These are phyloP conservation scores for Amphichorda felina DNA, from an alignment of 2,329 filamentous ascomycete species.

Conservation along the genomic window DNA sequence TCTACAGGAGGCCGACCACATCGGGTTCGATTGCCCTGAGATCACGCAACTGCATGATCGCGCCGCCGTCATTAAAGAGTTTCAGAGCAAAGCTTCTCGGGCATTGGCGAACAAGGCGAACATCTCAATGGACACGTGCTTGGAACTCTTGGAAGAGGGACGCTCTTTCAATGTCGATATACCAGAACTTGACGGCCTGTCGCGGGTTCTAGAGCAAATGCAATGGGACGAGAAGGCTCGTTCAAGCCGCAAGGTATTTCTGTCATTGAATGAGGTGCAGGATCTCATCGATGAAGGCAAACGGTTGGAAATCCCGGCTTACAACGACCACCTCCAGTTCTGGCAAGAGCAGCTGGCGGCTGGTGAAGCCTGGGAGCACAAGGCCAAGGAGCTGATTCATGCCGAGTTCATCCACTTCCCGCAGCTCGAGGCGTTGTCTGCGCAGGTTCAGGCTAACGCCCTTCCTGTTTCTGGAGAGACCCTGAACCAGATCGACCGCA, in stretches of 20 bases:
- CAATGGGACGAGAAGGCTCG: constrained; percentile 79
- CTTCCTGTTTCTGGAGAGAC: constrained; percentile 78
- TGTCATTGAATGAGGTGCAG: constrained; percentile 67
- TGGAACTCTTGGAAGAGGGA: constrained; percentile 83
- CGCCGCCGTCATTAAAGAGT: constrained; percentile 71
- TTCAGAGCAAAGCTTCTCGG: constrained; percentile 63
- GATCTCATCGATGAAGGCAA: constrained; percentile 68
- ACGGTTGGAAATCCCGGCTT: constrained; percentile 65
- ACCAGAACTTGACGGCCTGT: constrained; percentile 73
- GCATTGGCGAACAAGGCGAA: constrained; percentile 56
- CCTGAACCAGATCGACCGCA: constrained; percentile 72
- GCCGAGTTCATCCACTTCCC: constrained; percentile 88
- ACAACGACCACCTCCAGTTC: constrained; percentile 67
- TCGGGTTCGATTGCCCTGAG: constrained; percentile 90
- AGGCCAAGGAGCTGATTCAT: constrained; percentile 85
- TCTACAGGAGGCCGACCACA: constrained; percentile 68
- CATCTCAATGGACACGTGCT: constrained; percentile 61
- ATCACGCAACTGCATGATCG: constrained; percentile 78
- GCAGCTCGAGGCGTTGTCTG: constrained; percentile 82
- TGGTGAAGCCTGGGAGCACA: constrained; percentile 82
- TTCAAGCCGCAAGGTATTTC: constrained; percentile 46
- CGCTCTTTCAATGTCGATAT: constrained; percentile 85
- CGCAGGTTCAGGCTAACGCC: constrained; percentile 57
- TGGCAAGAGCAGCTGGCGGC: constrained; percentile 65
- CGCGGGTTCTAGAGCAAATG: constrained; percentile 70